Evolutionary conservation across 2,329 filamentous ascomycete genomes (phyloP).

Genomic region (Epichloe coenophiala): DNA sequence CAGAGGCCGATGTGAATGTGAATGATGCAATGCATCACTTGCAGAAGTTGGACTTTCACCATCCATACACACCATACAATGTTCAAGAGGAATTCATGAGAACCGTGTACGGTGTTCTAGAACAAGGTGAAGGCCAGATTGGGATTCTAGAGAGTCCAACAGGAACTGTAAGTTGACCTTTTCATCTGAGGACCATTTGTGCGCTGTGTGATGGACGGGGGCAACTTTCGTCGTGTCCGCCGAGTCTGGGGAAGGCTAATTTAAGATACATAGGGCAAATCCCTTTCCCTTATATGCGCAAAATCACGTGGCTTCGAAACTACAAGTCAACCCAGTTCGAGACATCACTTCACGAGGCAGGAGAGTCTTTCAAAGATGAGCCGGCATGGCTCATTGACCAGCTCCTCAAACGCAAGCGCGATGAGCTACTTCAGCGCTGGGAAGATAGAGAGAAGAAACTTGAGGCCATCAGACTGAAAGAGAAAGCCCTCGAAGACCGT

Average conservation of each 20-base stretch:
- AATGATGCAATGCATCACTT: conserved; percentile 11
- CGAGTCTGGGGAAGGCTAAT: not conserved
- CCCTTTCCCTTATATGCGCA: conserved; percentile 78
- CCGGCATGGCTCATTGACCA: conserved; percentile 78
- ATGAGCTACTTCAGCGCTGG: conserved; percentile 51
- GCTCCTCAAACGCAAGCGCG: conserved; percentile 52
- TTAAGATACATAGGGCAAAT: conserved; percentile 53
- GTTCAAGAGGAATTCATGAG: conserved; percentile 85
- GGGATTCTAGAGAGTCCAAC: conserved; percentile 92
- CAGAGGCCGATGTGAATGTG: not conserved
- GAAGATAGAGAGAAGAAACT: conserved; percentile 64
- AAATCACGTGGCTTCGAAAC: conserved; percentile 80
- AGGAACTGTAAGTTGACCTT: conserved; percentile 41
- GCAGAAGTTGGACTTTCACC: conserved; percentile 53
- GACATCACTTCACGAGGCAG: conserved; percentile 32
- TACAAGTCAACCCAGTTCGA: conserved; percentile 53
- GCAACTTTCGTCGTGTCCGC: not conserved
- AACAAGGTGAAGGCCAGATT: conserved; percentile 56
- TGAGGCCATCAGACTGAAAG: conserved; percentile 48
- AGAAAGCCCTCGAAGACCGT: conserved; percentile 41
- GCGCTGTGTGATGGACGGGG: too few species aligned
- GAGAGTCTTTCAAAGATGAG: conserved; percentile 45
- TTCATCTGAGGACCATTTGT: too few species aligned
- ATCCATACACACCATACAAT: conserved; percentile 76
- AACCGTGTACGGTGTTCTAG: conserved; percentile 64